phyloP scores from a whole-genome alignment of 2,329 filamentous ascomycete genomes.

The Diaporthe ilicicola region DNA sequence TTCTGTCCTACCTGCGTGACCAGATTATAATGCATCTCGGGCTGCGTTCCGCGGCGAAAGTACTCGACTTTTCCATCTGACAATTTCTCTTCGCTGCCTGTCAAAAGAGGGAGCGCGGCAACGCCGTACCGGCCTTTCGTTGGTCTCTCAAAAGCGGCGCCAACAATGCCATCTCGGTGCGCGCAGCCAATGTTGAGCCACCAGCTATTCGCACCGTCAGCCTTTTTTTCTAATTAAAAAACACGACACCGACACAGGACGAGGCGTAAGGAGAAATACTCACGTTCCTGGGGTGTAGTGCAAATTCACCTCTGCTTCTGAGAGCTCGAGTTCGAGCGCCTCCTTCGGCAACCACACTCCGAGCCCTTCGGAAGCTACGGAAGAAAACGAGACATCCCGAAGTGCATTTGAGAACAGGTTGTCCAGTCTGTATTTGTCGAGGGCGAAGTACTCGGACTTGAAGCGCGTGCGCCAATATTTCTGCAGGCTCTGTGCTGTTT shows the following conservation, averaged over 20 bases:
- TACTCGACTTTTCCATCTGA: slow-evolving; percentile 50
- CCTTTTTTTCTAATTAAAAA: not conserved
- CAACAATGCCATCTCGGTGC: slow-evolving; percentile 63
- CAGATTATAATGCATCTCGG: slow-evolving; percentile 58
- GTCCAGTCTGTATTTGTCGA: slow-evolving; percentile 23
- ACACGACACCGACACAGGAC: too few species aligned
- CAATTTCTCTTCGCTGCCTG: slow-evolving; percentile 57
- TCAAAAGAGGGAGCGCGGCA: slow-evolving; percentile 59
- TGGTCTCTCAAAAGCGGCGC: slow-evolving; percentile 51
- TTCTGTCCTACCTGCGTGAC: slow-evolving; percentile 58
- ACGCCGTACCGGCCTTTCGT: slow-evolving; percentile 57
- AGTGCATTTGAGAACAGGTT: slow-evolving; percentile 3
- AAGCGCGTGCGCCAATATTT: slow-evolving; percentile 28
- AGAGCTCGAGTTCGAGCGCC: not conserved
- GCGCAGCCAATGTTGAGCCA: slow-evolving; percentile 66
- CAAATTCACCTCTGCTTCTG: slow-evolving; percentile 26
- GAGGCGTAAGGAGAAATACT: not conserved
- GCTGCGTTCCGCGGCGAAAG: slow-evolving; percentile 50
- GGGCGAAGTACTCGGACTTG: slow-evolving; percentile 25
- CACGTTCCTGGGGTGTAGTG: slow-evolving; percentile 25
- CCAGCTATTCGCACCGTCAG: slow-evolving; percentile 54
- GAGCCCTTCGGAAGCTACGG: slow-evolving; percentile 19
- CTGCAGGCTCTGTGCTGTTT: slow-evolving; percentile 20
- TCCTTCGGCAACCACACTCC: slow-evolving; percentile 23
- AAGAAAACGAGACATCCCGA: slow-evolving; percentile 27